Evolutionary conservation across 2,329 filamentous ascomycete genomes (phyloP), one percentile per base, ranked within the genome.

Genomic region (Microcera coccophila): DNA sequence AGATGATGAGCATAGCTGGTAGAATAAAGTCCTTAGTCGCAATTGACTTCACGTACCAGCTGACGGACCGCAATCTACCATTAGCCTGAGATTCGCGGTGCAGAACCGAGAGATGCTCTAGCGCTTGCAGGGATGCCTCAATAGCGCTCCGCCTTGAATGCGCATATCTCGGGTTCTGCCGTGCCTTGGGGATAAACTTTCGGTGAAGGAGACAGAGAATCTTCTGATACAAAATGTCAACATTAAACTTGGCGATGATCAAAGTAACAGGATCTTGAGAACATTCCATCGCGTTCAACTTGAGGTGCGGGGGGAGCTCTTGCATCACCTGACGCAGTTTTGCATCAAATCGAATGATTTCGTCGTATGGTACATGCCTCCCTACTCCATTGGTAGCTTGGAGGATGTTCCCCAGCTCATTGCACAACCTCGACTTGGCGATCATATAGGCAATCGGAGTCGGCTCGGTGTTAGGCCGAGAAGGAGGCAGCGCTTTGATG

Each of bases 211-310:
- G 79, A 57, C 89, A 94, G 56, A 95, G 77, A 15, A 90, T 86
- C 67, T 95, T 95, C 50, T 94, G 82, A 60, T 90, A 95, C 4
- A 96, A 69, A 38, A 93, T 84, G 48, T 93, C 87, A 22, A 96
- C 71, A 43, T 85, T 86, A 61, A 90, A 90, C 20, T 90, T 82
- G 39, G 90, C 85, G 70, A 95, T 85, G 44, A 96, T 83, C 46
- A 93, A 78, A 19, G 88, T 87, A 63, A 93, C 82, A 15, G 94
- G 83, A 56, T 95, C 90, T 36, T 82, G 75, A 4, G 80, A 83
- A 42, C 88, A 84, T 44, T 90, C 84, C 45, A 95, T 74, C 0
- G 84, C 76, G 22, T 84, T 82, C 52, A 95, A 73, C 54, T 81
- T 84, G 22, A 97, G 72, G 62, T 95, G 86, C 3, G 87, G 84